Base-by-base conservation (phyloP, 2,329 filamentous ascomycete species). In the Didymella segeticola region DNA sequence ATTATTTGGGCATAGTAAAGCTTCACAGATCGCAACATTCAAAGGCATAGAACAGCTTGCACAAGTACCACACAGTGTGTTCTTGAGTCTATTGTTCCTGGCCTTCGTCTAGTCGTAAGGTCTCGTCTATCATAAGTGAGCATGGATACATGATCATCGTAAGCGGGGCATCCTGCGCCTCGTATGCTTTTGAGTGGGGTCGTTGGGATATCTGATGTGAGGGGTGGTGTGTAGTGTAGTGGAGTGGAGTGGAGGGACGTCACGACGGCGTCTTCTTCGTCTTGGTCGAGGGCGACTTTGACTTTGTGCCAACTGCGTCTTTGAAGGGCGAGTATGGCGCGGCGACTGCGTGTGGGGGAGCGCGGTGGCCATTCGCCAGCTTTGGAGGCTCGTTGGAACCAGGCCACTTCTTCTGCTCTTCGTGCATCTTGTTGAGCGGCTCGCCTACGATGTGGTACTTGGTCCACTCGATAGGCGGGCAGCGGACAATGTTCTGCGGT, bases 401-500 rank as follows among this genome's bases (percentile, higher is more conserved):
- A 17, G 71, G 71, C 62, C 69, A 73, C 42, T 79, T 77, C 46
- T 87, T 77, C 76, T 97, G 92, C 68, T 96, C 90, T 43, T 86
- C 83, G 72, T 97, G 93, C 59, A 97, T 80, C 71, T 87, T 89
- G 74, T 97, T 91, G 29, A 97, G 80, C 1, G 90, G 86, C 55
- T 90, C 88, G 42, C 91, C 93, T 3, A 95, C 86, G n/a, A 97
- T 82, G 64, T 91, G 90, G 74, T 98, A 98, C 70, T 96, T 93
- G 11, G 87, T 86, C 93, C 93, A 98, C 78, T 97, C 96, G 68
- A 98, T 88, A 8, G 91, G 89, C 8, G 93, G 93, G 77, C 88
- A 91, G 33, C 93, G 87, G 22, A 96, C 88, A 1, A 98, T 80
- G 63, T 89, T 89, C 73, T 97, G 93, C 6, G 90, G 86, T 12